Evolutionary conservation across 495 filamentous ascomycete genomes (phyloP).

Genomic region (Lasiosphaeria hispida): DNA sequence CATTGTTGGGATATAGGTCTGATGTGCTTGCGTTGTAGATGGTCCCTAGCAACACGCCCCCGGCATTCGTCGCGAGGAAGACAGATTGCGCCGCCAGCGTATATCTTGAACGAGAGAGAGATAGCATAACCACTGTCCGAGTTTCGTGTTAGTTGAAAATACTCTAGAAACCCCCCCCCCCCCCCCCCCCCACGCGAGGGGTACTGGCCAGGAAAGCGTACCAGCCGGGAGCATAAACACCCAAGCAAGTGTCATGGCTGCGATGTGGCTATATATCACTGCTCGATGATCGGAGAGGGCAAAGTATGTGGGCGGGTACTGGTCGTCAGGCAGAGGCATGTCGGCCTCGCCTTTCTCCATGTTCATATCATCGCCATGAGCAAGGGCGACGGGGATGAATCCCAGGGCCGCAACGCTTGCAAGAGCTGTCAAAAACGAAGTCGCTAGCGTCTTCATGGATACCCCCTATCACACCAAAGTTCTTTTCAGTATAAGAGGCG

Average conservation of each 20-base stretch:
- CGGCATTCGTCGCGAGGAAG: slow-evolving; percentile 70
- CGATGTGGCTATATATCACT: slow-evolving; percentile 74
- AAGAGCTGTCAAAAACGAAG: slow-evolving; percentile 18
- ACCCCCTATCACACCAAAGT: background rate
- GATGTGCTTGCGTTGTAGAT: slow-evolving; percentile 82
- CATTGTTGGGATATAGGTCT: slow-evolving; percentile 84
- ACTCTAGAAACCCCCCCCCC: no score
- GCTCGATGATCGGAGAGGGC: slow-evolving; percentile 61
- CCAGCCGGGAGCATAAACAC: slow-evolving; percentile 78
- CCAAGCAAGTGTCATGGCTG: slow-evolving; percentile 78
- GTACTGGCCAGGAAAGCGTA: slow-evolving; percentile 40
- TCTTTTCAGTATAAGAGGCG: background rate
- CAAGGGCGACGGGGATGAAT: slow-evolving; percentile 39
- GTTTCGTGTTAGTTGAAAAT: background rate
- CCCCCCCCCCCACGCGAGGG: no score
- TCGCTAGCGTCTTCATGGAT: slow-evolving; percentile 24
- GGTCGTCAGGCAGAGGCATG: slow-evolving; percentile 39
- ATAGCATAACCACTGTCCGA: slow-evolving; percentile 77
- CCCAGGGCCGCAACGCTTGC: slow-evolving; percentile 31
- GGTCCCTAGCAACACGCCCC: slow-evolving; percentile 68
- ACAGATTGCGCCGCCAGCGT: slow-evolving; percentile 69
- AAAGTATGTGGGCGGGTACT: slow-evolving; percentile 69
- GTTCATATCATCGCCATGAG: slow-evolving; percentile 48
- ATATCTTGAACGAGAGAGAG: slow-evolving; percentile 74
- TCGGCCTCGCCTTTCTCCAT: slow-evolving; percentile 43